phyloP scores from a whole-genome alignment of 2,329 filamentous ascomycete species.

The Fusarium verrucosum region DNA sequence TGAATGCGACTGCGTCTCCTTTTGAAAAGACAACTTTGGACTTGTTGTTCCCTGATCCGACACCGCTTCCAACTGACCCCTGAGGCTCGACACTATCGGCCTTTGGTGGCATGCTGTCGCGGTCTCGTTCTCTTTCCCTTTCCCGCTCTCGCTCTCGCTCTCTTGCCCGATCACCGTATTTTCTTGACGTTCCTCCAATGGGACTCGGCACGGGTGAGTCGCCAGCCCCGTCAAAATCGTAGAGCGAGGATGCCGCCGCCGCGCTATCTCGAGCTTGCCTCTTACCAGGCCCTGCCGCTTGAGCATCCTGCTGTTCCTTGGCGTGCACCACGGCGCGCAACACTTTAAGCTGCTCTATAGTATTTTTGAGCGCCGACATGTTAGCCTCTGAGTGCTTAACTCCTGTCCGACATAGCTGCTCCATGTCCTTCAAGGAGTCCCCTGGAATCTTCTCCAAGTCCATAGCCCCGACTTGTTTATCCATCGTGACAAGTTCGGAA shows the following conservation, averaged over 20 bases:
- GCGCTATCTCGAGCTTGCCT: conserved; percentile 40
- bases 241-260: conserved; percentile 50
- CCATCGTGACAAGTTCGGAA: conserved; percentile 51
- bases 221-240: conserved; percentile 57
- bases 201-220: conserved; percentile 59
- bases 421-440: conserved; percentile 55
- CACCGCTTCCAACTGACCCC: conserved; percentile 51
- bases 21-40: conserved; percentile 67
- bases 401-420: conserved; percentile 54
- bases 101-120: conserved; percentile 61
- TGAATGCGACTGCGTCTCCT: conserved; percentile 73
- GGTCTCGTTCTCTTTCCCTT: conserved; percentile 27
- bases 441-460: conserved; percentile 51
- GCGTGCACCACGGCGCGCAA: conserved; percentile 55
- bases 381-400: conserved; percentile 55
- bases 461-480: conserved; percentile 54
- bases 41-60: conserved; percentile 43
- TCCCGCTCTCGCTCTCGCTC: conserved; percentile 57
- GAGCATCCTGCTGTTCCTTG: conserved; percentile 54
- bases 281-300: conserved; percentile 47
- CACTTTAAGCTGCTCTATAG: conserved; percentile 56
- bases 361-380: conserved; percentile 48
- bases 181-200: conserved; percentile 49
- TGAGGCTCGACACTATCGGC: conserved; percentile 66
- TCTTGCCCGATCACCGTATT: conserved; percentile 51